phyloP scores from a whole-genome alignment of 2,329 filamentous ascomycete genomes.

The Aureobasidium sp. region DNA sequence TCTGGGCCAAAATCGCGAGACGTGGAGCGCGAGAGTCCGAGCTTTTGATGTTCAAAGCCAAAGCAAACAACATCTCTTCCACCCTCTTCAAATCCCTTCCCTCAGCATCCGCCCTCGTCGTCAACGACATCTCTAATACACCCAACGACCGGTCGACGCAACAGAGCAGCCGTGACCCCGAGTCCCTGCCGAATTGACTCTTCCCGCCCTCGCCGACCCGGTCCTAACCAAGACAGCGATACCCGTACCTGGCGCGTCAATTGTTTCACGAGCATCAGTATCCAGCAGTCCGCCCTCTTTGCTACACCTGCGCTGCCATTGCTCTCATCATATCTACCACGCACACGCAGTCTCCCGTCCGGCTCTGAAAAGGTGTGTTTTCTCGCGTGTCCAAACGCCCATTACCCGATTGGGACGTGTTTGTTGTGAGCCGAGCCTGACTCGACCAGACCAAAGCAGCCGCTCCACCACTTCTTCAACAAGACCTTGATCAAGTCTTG shows the following conservation, averaged over 20 bases:
- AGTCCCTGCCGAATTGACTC: slow-evolving; percentile 9
- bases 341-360: background rate
- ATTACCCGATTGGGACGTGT: slow-evolving; percentile 17
- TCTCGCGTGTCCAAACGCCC: slow-evolving; percentile 3
- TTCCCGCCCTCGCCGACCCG: background rate
- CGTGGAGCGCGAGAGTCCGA: slow-evolving; percentile 10
- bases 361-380: background rate
- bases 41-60: slow-evolving; percentile 14
- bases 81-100: slow-evolving; percentile 11
- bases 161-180: background rate
- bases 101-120: slow-evolving; percentile 12
- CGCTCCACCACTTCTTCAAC: slow-evolving; percentile 6
- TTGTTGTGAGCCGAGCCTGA: slow-evolving; percentile 16
- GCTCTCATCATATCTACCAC: background rate
- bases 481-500: slow-evolving; percentile 9
- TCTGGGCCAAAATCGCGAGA: slow-evolving; percentile 5
- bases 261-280: slow-evolving; percentile 14
- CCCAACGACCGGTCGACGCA: slow-evolving; percentile 8
- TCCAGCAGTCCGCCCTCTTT: slow-evolving; percentile 10
- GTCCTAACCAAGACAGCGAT: background rate
- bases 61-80: slow-evolving; percentile 12
- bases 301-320: slow-evolving; percentile 8
- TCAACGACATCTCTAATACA: background rate
- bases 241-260: slow-evolving; percentile 8
- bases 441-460: slow-evolving; percentile 9